These are phyloP conservation scores for Tricholoma flavovirens DNA, from an alignment of 768 basidiomycete species.

Conservation along the genomic window DNA sequence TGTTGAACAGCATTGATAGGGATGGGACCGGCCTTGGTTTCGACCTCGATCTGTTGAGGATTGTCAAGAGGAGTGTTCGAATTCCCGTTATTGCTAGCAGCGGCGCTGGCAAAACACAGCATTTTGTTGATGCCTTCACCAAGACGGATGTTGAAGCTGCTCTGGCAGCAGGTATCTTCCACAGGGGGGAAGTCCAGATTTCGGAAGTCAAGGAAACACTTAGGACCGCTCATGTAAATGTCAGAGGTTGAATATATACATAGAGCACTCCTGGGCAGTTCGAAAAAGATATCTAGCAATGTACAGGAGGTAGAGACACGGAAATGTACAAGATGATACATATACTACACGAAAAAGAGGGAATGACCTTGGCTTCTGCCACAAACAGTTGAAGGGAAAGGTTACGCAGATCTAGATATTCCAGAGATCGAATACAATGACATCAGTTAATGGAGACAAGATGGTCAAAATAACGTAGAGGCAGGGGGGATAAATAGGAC, in stretches of 20 bases:
- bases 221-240: slow-evolving; percentile 41
- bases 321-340: slow-evolving; percentile 2
- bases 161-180: slow-evolving; percentile 96
- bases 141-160: slow-evolving; percentile 83
- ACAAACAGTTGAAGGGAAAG: not conserved
- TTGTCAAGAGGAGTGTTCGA: slow-evolving; percentile 69
- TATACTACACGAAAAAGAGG: not conserved
- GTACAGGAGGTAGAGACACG: slow-evolving; percentile 6
- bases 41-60: slow-evolving; percentile 73
- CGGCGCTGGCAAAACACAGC: slow-evolving; percentile 76
- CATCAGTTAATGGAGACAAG: slow-evolving; percentile 5
- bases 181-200: slow-evolving; percentile 83
- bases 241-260: slow-evolving; percentile 20
- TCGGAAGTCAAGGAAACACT: slow-evolving; percentile 68
- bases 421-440: slow-evolving; percentile 1
- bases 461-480: slow-evolving; percentile 6
- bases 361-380: not conserved
- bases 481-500: slow-evolving; percentile 7
- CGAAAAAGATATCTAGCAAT: slow-evolving; percentile 3
- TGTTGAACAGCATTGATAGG: slow-evolving; percentile 94
- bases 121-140: slow-evolving; percentile 86
- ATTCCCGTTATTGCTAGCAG: slow-evolving; percentile 96
- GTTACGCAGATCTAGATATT: slow-evolving; percentile 1
- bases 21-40: slow-evolving; percentile 93
- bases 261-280: not conserved